Conservation (phyloP, 805 yeast species). For the Tetrapisispora phaffii region DNA sequence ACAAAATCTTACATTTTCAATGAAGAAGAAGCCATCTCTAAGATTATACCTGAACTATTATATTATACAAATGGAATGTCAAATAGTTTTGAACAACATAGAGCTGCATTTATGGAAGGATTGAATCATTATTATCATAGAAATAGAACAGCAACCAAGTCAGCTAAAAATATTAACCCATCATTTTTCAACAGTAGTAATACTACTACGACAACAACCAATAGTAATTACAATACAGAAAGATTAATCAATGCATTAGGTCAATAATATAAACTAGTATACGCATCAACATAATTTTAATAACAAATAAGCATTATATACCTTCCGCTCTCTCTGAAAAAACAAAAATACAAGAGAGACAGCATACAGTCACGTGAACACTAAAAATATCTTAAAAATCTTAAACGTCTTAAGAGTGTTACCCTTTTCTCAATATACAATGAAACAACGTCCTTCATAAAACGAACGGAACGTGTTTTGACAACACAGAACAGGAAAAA, state of each 20-base stretch:
- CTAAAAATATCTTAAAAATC: too few relatives aligned
- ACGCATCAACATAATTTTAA: too few relatives aligned
- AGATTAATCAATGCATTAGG: conserved; percentile 3
- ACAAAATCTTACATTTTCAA: conserved; percentile 4
- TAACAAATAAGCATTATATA: too few relatives aligned
- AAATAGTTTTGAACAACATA: conserved; percentile 13
- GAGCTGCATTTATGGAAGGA: conserved; percentile 15
- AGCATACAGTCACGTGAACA: background rate
- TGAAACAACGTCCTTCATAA: too few relatives aligned
- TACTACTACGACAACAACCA: background rate
- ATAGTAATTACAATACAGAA: conserved; percentile 3
- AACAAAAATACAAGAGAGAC: background rate
- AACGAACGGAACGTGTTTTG: too few relatives aligned
- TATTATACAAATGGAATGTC: conserved; percentile 9
- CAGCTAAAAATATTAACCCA: background rate
- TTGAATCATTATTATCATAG: conserved; percentile 10
- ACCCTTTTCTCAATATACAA: too few relatives aligned
- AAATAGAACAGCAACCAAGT: background rate
- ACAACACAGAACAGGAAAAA: too few relatives aligned
- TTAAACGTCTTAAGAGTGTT: too few relatives aligned
- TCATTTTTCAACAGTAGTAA: background rate
- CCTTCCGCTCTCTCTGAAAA: too few relatives aligned
- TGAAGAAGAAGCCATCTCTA: conserved; percentile 10
- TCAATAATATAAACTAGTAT: background rate
- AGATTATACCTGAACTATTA: conserved; percentile 8